Conservation (phyloP, 148 eudicot genomes). For the Drosera capensis region DNA sequence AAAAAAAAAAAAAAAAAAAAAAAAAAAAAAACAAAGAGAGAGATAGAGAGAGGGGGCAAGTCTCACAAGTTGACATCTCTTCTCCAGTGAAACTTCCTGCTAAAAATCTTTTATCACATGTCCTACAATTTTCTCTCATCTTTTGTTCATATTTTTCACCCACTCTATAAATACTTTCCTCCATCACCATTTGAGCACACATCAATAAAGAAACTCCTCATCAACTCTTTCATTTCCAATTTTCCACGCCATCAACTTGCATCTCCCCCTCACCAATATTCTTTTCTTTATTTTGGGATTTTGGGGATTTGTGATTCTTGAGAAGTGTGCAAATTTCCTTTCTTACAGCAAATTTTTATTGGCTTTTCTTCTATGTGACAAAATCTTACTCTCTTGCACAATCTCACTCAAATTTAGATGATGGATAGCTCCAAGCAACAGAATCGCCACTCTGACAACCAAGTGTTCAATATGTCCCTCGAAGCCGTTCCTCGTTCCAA, state of each 20-base stretch:
- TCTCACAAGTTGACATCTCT: too few species aligned
- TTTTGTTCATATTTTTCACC: too few species aligned
- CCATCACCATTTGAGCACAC: neutral
- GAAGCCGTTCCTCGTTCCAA: neutral
- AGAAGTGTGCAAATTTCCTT: neutral
- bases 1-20: too few species aligned
- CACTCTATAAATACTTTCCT: neutral
- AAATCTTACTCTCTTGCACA: too few species aligned
- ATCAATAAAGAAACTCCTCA: neutral
- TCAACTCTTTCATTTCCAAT: neutral
- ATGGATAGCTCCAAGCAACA: slow-evolving; percentile 3
- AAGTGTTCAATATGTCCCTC: slow-evolving; percentile 5
- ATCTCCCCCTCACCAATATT: neutral
- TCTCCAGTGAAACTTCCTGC: neutral
- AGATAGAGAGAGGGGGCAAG: too few species aligned
- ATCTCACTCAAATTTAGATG: neutral
- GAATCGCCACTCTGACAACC: slow-evolving; percentile 3
- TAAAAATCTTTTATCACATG: neutral
- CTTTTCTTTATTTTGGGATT: neutral
- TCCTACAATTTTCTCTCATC: too few species aligned
- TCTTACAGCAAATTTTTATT: neutral
- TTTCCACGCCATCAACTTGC: too few species aligned
- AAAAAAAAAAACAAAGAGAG: neutral
- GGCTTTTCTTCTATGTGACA: neutral
- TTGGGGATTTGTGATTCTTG: neutral